phyloP scores from a whole-genome alignment of 2,329 filamentous ascomycete species.

The Macrophomina phaseolina region DNA sequence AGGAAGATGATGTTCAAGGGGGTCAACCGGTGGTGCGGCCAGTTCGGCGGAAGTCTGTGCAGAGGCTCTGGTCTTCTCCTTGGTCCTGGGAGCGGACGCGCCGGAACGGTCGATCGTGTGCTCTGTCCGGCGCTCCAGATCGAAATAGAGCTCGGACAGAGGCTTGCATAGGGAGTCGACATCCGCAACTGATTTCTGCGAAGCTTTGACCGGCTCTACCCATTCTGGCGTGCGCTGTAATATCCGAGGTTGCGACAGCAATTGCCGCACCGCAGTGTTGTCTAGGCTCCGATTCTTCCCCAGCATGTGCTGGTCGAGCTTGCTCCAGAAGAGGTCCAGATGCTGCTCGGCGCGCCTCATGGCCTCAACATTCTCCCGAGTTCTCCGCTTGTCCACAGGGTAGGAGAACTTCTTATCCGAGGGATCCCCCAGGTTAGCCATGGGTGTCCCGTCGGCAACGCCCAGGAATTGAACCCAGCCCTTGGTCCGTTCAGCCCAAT shows the following conservation, averaged over 20 bases:
- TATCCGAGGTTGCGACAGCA: slow-evolving; percentile 38
- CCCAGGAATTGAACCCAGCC: slow-evolving; percentile 20
- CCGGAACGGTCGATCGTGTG: slow-evolving; percentile 29
- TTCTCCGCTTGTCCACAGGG: slow-evolving; percentile 56
- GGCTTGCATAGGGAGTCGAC: slow-evolving; percentile 27
- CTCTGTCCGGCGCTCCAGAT: slow-evolving; percentile 30
- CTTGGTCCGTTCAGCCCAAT: slow-evolving; percentile 18
- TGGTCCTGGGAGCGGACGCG: slow-evolving; percentile 32
- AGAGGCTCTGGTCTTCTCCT: slow-evolving; percentile 35
- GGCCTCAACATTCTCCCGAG: slow-evolving; percentile 50
- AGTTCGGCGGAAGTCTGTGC: slow-evolving; percentile 1
- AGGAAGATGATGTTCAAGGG: slow-evolving; percentile 15
- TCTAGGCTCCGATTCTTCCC: slow-evolving; percentile 11
- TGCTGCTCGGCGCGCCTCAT: slow-evolving; percentile 55
- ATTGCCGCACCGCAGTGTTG: slow-evolving; percentile 32
- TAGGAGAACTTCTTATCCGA: slow-evolving; percentile 52
- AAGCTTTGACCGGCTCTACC: slow-evolving; percentile 42
- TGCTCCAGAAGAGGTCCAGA: slow-evolving; percentile 56
- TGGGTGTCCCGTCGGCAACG: slow-evolving; percentile 1
- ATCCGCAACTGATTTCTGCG: neutral
- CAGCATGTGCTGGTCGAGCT: slow-evolving; percentile 37
- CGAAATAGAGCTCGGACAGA: slow-evolving; percentile 36
- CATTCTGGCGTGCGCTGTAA: slow-evolving; percentile 59
- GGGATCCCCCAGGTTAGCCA: slow-evolving; percentile 40
- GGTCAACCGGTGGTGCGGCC: neutral